Evolutionary conservation across 345 rosid genomes (phyloP).

Genomic region (Moringa oleifera): DNA sequence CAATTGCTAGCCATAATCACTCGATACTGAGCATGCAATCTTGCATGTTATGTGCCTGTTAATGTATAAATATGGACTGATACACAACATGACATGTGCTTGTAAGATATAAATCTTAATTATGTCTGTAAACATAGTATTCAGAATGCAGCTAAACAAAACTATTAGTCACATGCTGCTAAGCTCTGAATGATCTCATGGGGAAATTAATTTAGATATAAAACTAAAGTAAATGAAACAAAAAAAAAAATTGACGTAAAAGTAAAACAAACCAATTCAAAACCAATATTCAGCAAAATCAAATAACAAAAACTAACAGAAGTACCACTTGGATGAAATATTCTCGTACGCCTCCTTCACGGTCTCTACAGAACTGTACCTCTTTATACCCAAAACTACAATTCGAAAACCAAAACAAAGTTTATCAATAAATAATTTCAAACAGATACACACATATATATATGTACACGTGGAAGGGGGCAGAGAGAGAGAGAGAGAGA

Average conservation of each 20-base stretch:
- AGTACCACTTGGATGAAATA: slow-evolving; percentile 57
- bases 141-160: too few species aligned
- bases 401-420: slow-evolving; percentile 9
- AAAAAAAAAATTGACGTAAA: not conserved
- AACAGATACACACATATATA: not conserved
- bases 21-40: too few species aligned
- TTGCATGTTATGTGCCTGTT: too few species aligned
- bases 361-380: slow-evolving; percentile 47
- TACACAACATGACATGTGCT: too few species aligned
- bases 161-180: too few species aligned
- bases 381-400: slow-evolving; percentile 58
- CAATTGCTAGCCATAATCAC: not conserved
- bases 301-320: not conserved
- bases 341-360: slow-evolving; percentile 65
- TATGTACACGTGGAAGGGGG: not conserved
- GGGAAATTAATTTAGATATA: too few species aligned
- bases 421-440: not conserved
- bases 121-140: too few species aligned
- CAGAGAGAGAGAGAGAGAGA: slow-evolving; percentile 16
- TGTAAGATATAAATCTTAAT: too few species aligned
- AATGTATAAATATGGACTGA: too few species aligned
- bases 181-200: too few species aligned
- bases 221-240: too few species aligned
- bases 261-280: not conserved
- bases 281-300: not conserved